Percentiles rank a stretch among this genome's conserved stretches.
Evolutionary conservation across 192 early-diverging fungal genomes (phyloP).

Genomic region (Radiomyces spectabilis): DNA sequence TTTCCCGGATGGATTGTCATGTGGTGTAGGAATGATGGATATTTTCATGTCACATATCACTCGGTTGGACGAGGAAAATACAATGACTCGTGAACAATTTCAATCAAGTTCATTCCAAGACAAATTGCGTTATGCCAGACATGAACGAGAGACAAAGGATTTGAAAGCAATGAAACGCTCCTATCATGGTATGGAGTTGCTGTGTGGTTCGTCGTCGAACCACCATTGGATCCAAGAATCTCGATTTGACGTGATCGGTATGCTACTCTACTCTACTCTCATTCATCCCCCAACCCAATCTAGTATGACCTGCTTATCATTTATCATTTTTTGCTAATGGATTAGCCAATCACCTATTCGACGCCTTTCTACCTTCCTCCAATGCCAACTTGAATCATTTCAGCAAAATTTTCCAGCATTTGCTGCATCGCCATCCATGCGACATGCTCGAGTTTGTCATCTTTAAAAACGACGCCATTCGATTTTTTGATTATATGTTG

Average conservation of each 20-base stretch:
- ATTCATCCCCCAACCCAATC: background rate
- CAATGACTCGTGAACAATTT: background rate
- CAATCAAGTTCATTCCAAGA: too few species aligned
- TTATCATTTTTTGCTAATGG: background rate
- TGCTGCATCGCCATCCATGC: slow-evolving; percentile 18
- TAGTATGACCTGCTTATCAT: background rate
- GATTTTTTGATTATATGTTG: slow-evolving; percentile 18
- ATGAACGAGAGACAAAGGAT: slow-evolving; percentile 14
- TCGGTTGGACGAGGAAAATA: background rate
- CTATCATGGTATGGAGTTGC: slow-evolving; percentile 29
- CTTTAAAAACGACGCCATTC: slow-evolving; percentile 2
- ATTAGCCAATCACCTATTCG: slow-evolving; percentile 8
- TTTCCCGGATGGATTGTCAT: background rate
- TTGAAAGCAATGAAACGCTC: slow-evolving; percentile 24
- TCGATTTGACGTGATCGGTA: slow-evolving; percentile 19
- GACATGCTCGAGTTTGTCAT: slow-evolving; percentile 18
- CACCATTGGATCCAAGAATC: slow-evolving; percentile 20
- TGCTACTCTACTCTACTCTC: background rate
- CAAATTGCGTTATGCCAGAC: too few species aligned
- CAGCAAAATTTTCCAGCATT: slow-evolving; percentile 19
- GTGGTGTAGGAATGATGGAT: slow-evolving; percentile 26
- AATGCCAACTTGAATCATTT: slow-evolving; percentile 28
- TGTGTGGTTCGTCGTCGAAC: slow-evolving; percentile 14
- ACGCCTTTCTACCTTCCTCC: slow-evolving; percentile 15
- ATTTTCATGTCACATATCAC: slow-evolving; percentile 24